Percentiles rank a stretch among this genome's conserved stretches.
Conservation (phyloP, 2,329 filamentous ascomycete species). For the Cladosporium sp. region DNA sequence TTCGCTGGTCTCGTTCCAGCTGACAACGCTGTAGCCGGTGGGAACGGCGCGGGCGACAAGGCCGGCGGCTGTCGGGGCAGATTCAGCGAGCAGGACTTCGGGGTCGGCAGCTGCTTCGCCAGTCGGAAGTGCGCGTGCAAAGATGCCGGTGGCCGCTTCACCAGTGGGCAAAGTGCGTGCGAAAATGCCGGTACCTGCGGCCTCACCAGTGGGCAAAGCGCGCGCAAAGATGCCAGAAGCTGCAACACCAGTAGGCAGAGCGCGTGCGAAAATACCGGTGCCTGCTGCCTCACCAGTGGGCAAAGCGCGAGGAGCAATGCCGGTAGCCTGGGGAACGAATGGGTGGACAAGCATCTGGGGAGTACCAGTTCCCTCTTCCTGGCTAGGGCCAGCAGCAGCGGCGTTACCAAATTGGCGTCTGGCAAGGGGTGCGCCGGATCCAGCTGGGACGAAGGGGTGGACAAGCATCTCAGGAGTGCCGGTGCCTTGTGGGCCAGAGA, state of each 20-base stretch:
- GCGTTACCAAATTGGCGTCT: no score
- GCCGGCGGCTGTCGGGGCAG: background rate
- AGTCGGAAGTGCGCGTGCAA: background rate
- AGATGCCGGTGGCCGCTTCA: background rate
- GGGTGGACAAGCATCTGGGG: conserved; percentile 1
- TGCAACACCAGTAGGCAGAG: background rate
- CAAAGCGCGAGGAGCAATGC: background rate
- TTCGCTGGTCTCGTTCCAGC: conserved; percentile 16
- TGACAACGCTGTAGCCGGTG: conserved; percentile 12
- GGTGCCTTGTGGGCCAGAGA: background rate
- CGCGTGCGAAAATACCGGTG: background rate
- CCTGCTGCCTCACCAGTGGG: background rate
- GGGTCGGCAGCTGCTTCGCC: background rate
- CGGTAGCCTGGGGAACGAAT: background rate
- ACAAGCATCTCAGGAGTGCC: background rate
- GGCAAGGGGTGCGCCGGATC: background rate
- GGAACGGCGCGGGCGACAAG: background rate
- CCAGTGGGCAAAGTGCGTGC: background rate
- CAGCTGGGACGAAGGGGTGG: background rate
- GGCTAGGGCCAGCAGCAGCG: background rate
- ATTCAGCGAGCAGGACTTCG: background rate
- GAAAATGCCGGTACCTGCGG: background rate
- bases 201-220: background rate
- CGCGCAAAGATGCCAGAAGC: background rate
- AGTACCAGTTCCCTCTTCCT: background rate